Evolutionary conservation across 1,284 basidiomycete genomes (phyloP).

Genomic region (Malassezia sp.): DNA sequence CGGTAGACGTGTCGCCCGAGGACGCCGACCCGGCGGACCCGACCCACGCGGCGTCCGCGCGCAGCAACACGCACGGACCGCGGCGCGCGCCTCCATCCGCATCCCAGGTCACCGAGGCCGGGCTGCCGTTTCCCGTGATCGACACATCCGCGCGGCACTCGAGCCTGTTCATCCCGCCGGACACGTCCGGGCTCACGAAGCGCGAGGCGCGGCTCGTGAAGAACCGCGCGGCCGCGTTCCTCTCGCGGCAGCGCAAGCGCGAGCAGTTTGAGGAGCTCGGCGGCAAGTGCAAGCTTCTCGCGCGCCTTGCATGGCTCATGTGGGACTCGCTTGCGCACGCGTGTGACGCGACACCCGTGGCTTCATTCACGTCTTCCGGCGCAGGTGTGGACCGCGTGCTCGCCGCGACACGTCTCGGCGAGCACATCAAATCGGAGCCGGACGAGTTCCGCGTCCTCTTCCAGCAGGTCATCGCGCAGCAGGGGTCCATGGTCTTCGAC

Average conservation of each 20-base stretch:
- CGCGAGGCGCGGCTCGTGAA: constrained; percentile 79
- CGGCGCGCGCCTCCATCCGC: constrained; percentile 38
- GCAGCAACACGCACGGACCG: neutral
- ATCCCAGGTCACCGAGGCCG: constrained; percentile 39
- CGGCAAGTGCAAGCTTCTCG: constrained; percentile 54
- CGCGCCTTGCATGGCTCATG: constrained; percentile 37
- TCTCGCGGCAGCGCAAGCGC: constrained; percentile 74
- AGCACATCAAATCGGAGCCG: constrained; percentile 2
- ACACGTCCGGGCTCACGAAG: constrained; percentile 73
- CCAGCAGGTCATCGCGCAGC: constrained; percentile 10
- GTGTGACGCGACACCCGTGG: neutral
- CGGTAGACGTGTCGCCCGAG: neutral
- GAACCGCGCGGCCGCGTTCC: constrained; percentile 79
- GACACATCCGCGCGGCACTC: constrained; percentile 45
- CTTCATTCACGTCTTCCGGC: neutral
- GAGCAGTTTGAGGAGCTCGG: constrained; percentile 85
- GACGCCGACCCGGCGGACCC: neutral
- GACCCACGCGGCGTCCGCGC: neutral
- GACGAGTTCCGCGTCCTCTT: constrained; percentile 13
- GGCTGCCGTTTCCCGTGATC: constrained; percentile 44
- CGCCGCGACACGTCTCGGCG: neutral
- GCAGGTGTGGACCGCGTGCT: constrained; percentile 1
- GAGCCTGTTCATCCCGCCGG: constrained; percentile 62
- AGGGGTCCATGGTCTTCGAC: constrained; percentile 7
- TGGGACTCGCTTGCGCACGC: constrained; percentile 19